Percentiles rank a stretch among this genome's conserved stretches.
Evolutionary conservation across 768 basidiomycete genomes (phyloP).

Genomic region (Termitomyces bulborhizus): DNA sequence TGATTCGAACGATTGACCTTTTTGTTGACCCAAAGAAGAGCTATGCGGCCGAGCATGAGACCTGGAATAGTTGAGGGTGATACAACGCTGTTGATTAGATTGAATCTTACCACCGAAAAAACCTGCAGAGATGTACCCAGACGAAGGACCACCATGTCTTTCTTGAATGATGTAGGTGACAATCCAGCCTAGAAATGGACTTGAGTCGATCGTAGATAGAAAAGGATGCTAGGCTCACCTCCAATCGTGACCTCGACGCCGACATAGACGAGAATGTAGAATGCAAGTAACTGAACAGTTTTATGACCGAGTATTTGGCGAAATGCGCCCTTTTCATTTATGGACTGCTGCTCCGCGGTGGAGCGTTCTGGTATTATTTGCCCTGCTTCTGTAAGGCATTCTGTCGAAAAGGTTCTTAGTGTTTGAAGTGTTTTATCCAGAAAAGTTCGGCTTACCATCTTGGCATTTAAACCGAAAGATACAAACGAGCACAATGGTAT

Average conservation of each 20-base stretch:
- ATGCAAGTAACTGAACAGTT: constrained; percentile 54
- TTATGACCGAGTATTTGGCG: constrained; percentile 46
- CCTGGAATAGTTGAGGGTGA: constrained; percentile 6
- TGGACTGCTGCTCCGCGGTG: not conserved
- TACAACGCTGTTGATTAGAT: constrained; percentile 32
- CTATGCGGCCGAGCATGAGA: not conserved
- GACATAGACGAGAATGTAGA: constrained; percentile 63
- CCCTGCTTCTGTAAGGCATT: constrained; percentile 46
- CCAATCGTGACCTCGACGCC: constrained; percentile 62
- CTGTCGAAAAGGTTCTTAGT: constrained; percentile 20
- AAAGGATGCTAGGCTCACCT: constrained; percentile 19
- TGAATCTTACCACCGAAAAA: constrained; percentile 19
- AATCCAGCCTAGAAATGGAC: constrained; percentile 51
- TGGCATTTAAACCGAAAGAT: constrained; percentile 67
- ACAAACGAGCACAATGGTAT: constrained; percentile 40
- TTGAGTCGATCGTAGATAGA: not conserved
- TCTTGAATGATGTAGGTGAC: constrained; percentile 47
- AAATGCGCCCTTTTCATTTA: constrained; percentile 18
- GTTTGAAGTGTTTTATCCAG: too few species aligned
- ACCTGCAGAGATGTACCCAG: constrained; percentile 20
- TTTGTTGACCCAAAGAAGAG: not conserved
- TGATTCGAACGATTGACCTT: not conserved
- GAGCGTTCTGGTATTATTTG: constrained; percentile 29
- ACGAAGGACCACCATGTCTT: constrained; percentile 30
- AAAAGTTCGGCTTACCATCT: constrained; percentile 44